A percentile compares a stretch with the other conserved stretches of the same genome.
phyloP scores from a whole-genome alignment of 2,329 filamentous ascomycete genomes.

The Rhynchosporium graminicola region DNA sequence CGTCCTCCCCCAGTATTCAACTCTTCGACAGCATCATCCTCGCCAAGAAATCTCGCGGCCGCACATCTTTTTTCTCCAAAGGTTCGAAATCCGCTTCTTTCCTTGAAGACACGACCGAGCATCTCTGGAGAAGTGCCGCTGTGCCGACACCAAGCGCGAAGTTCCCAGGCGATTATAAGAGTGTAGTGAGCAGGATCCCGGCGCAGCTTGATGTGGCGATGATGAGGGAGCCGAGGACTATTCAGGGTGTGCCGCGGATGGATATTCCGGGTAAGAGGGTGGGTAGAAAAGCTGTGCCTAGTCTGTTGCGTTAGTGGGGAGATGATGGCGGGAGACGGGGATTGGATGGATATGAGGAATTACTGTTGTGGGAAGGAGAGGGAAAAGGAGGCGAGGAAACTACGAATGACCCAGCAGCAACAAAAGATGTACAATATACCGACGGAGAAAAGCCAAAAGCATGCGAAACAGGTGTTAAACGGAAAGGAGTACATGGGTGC shows the following conservation, averaged over 20 bases:
- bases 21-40: slow-evolving; percentile 85
- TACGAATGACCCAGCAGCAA: neutral
- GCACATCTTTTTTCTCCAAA: slow-evolving; percentile 54
- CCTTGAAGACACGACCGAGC: slow-evolving; percentile 71
- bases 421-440: slow-evolving; percentile 13
- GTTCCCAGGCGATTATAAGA: slow-evolving; percentile 63
- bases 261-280: slow-evolving; percentile 40
- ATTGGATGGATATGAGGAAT: slow-evolving; percentile 17
- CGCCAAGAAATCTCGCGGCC: slow-evolving; percentile 68
- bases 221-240: slow-evolving; percentile 89
- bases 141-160: slow-evolving; percentile 61
- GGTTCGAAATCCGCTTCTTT: slow-evolving; percentile 51
- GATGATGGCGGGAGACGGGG: slow-evolving; percentile 22
- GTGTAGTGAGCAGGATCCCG: slow-evolving; percentile 66
- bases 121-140: slow-evolving; percentile 73
- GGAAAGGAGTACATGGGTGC: slow-evolving; percentile 14
- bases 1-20: slow-evolving; percentile 65
- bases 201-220: slow-evolving; percentile 80
- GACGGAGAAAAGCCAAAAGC: slow-evolving; percentile 6
- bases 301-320: slow-evolving; percentile 31
- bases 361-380: neutral
- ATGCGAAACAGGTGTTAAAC: slow-evolving; percentile 9
- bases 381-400: neutral
- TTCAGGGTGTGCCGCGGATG: slow-evolving; percentile 78
- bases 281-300: slow-evolving; percentile 41